Percentiles rank a stretch among this genome's conserved stretches.
Conservation (phyloP, 176 grass and related monocot species). For the Avena insularis region DNA sequence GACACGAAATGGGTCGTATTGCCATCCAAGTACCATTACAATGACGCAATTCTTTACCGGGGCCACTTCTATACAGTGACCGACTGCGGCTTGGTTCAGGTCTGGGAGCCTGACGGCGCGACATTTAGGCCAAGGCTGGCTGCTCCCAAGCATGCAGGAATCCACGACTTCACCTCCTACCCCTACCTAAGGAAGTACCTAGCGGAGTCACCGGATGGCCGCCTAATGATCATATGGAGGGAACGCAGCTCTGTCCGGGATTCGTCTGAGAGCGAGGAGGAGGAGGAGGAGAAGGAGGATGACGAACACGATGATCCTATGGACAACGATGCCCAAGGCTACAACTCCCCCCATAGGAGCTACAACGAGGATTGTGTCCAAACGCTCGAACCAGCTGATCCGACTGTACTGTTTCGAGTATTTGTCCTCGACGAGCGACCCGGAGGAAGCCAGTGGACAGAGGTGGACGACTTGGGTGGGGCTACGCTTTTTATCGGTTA, state of each 20-base stretch:
- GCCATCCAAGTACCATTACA: background rate
- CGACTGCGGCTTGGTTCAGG: background rate
- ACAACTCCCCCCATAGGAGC: background rate
- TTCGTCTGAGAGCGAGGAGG: background rate
- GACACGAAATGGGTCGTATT: background rate
- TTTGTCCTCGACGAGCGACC: background rate
- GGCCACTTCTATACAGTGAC: background rate
- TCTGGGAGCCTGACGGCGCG: background rate
- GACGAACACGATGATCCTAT: background rate
- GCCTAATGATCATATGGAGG: conserved; percentile 14
- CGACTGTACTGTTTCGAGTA: background rate
- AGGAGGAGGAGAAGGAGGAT: background rate
- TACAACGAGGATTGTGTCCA: background rate
- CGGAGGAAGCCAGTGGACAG: background rate
- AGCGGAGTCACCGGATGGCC: background rate
- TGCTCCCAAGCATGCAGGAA: background rate
- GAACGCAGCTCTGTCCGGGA: background rate
- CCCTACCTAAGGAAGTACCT: background rate
- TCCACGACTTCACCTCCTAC: background rate
- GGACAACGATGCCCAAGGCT: background rate
- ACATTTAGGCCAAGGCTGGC: background rate
- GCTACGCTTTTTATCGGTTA: background rate
- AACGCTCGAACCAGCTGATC: background rate
- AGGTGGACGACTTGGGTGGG: background rate
- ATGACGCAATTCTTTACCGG: background rate